These are phyloP conservation scores for Fagopyrum tataricum DNA, from an alignment of 148 eudicot genomes.

Conservation along the genomic window DNA sequence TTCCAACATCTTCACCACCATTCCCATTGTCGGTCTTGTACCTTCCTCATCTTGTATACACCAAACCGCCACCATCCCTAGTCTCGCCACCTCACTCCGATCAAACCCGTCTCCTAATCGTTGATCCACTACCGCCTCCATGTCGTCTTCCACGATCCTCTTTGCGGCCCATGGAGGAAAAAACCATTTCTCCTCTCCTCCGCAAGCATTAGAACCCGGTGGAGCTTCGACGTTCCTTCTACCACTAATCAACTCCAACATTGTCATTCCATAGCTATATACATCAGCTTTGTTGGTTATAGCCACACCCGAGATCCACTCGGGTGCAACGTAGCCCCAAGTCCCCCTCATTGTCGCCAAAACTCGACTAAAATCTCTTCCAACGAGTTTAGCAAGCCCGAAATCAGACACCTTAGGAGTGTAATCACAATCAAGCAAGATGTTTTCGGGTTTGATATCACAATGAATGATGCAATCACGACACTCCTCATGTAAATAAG, in stretches of 20 bases:
- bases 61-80: conserved; percentile 69
- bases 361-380: conserved; percentile 73
- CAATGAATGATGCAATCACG: conserved; percentile 75
- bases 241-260: conserved; percentile 68
- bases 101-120: conserved; percentile 38
- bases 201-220: conserved; percentile 24
- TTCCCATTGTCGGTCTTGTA: conserved; percentile 66
- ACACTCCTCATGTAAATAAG: conserved; percentile 76
- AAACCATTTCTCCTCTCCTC: conserved; percentile 53
- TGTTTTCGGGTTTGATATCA: conserved; percentile 80
- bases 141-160: conserved; percentile 39
- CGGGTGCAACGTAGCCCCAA: conserved; percentile 85
- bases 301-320: conserved; percentile 78
- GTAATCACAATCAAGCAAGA: conserved; percentile 52
- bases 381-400: conserved; percentile 70
- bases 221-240: conserved; percentile 65
- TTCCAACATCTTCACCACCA: conserved; percentile 83
- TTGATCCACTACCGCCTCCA: conserved; percentile 43
- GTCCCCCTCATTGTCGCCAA: conserved; percentile 80
- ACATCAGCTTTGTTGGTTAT: conserved; percentile 80
- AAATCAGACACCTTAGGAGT: conserved; percentile 69
- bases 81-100: conserved; percentile 39
- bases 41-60: conserved; percentile 77
- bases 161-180: conserved; percentile 79
- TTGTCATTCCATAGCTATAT: conserved; percentile 84